These are phyloP conservation scores for Phytophthora citricola DNA, from an alignment of 352 stramenopile genomes.

Conservation along the genomic window DNA sequence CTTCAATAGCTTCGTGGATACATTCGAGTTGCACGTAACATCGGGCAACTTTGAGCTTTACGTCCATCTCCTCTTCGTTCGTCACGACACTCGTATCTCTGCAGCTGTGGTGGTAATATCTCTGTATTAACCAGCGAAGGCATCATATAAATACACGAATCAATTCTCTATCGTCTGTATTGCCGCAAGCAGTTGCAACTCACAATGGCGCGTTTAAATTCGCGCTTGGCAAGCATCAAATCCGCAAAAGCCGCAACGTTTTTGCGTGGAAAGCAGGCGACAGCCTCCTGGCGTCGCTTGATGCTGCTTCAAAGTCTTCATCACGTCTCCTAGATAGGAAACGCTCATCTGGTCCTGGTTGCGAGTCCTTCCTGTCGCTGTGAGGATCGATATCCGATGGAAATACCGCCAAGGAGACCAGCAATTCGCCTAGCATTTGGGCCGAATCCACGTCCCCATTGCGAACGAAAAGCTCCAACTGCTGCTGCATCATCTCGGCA, in stretches of 20 bases:
- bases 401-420: constrained; percentile 55
- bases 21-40: constrained; percentile 71
- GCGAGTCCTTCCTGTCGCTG: constrained; percentile 6
- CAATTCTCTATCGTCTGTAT: background rate
- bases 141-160: constrained; percentile 9
- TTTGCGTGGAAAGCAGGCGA: constrained; percentile 62
- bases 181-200: constrained; percentile 8
- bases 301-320: background rate
- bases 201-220: constrained; percentile 81
- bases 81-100: constrained; percentile 28
- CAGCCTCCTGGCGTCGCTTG: constrained; percentile 6
- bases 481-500: constrained; percentile 61
- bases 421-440: constrained; percentile 68
- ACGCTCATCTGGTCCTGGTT: constrained; percentile 5
- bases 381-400: constrained; percentile 21
- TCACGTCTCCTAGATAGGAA: constrained; percentile 19
- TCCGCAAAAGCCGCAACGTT: constrained; percentile 66
- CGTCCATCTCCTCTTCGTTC: constrained; percentile 31
- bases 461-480: constrained; percentile 60
- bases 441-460: constrained; percentile 62
- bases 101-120: constrained; percentile 41
- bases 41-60: constrained; percentile 73
- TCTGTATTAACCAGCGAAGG: constrained; percentile 12
- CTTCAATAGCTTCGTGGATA: constrained; percentile 65
- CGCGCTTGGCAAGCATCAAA: constrained; percentile 66